Evolutionary conservation across 495 filamentous ascomycete species (phyloP).

Genomic region (Chaetomidium leptoderma): DNA sequence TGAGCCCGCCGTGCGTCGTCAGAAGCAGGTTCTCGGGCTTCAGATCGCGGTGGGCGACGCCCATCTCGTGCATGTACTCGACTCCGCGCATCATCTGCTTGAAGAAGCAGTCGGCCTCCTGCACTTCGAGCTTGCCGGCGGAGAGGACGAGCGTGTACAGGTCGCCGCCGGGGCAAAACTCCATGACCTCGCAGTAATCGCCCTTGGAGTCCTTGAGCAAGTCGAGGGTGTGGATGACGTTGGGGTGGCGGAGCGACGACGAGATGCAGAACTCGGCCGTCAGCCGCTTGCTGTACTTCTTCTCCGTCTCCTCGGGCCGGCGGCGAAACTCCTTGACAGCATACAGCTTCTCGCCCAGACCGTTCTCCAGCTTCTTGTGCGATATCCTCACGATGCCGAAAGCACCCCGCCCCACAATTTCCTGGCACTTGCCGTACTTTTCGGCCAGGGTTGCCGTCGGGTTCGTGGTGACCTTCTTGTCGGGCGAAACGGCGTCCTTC

Average conservation of each 20-base stretch:
- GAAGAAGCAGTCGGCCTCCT: conserved; percentile 97
- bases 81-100: conserved; percentile 99
- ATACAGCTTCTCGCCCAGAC: conserved; percentile 81
- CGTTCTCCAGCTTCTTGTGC: conserved; percentile 89
- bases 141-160: conserved; percentile 92
- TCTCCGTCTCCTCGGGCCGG: conserved; percentile 84
- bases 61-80: conserved; percentile 99
- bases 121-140: conserved; percentile 86
- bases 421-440: conserved; percentile 98
- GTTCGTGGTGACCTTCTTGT: conserved; percentile 73
- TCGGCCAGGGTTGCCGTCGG: conserved; percentile 80
- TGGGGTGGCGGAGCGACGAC: conserved; percentile 90
- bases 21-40: conserved; percentile 97
- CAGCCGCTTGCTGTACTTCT: conserved; percentile 96
- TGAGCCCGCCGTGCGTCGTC: conserved; percentile 88
- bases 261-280: conserved; percentile 99
- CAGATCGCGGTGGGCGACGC: conserved; percentile 92
- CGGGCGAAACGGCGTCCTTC: conserved; percentile 62
- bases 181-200: conserved; percentile 99
- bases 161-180: conserved; percentile 96
- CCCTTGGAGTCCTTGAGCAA: conserved; percentile 93
- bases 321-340: conserved; percentile 98
- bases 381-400: conserved; percentile 98
- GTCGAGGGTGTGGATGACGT: conserved; percentile 97
- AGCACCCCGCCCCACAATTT: conserved; percentile 93